Base-by-base conservation (phyloP, 2,329 filamentous ascomycete species). In the Epichloe festucae region DNA sequence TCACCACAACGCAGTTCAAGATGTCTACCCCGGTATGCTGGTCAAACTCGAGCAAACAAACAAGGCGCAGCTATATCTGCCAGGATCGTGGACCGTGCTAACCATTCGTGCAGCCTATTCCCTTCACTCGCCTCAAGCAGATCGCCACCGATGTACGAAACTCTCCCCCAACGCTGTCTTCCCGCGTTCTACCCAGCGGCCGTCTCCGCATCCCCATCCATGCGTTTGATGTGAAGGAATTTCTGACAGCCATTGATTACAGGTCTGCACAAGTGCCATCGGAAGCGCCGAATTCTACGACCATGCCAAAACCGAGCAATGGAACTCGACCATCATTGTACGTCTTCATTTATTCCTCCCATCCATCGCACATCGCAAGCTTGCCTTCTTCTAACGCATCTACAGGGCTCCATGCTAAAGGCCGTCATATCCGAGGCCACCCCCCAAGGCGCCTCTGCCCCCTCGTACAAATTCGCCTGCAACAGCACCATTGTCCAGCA, bases 401-500 rank as follows among this genome's bases (percentile, higher is more conserved):
- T 53, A 52, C 60, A 89, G 85, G 88, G 85, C 73, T 79, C 76
- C 52, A 86, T 91, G 66, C 82, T 93, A 57, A 82, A 85, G 64
- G 77, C 82, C 49, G 76, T 91, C 58, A 88, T 91, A 68, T 82
- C 84, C 58, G 86, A 90, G 65, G 82, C 84, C 48, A 81, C 78
- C 17, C 79, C 79, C 19, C 66, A 75, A 46, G 70, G 75, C 55
- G 72, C 74, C 54, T 70, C 74, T 31, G 73, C 79, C 27, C 84
- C 87, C 5, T 69, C 74, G 15, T 95, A 84, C 80, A 97, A 97
- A 71, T 97, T 91, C 72, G 88, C 89, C 60, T 89, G 95, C 72
- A 97, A 95, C 77, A 94, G 88, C 75, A 97, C 91, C 58, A 96
- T 97, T 65, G 94, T 97, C 60, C 91, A 98, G 74, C 91, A 97